Base-by-base conservation (phyloP, 306 rosid species). In the Vigna unguiculata region DNA sequence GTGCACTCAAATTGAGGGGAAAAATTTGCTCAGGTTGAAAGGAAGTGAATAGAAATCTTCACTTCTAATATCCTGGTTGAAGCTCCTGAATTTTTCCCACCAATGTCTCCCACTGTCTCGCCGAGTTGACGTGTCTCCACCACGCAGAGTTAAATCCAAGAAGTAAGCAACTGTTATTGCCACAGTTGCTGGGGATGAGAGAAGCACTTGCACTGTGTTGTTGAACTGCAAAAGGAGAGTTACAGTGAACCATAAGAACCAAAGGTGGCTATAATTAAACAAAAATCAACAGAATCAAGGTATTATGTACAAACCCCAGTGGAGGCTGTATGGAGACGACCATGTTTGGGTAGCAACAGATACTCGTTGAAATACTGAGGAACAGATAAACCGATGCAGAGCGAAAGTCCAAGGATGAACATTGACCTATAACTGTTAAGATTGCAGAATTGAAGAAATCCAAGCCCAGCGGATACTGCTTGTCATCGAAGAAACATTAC, bases 31-130 rank as follows among this genome's bases (percentile, higher is more conserved):
- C 1, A 93, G 91, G 36, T 83, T 90, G 67, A 72, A 66, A 48
- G 96, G 96, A 80, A 93, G 82, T 13, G 88, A 78, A 81, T 91
- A 93, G 72, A 91, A 91, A 46, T 91, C 96, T 36, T 85, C 90
- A 45, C 84, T 93, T 63, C 97, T 91, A 1, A 28, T 55, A 53
- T 93, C 97, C 15, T 75, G 59, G 34, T 77, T 65, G 63, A 17
- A 93, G 63, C 46, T 54, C 84, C 83, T 84, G 84, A 89, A 95
- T 72, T 85, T 90, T 47, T 34, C 96, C 96, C 97, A 95, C 97
- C 96, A 92, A 66, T 92, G 97, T 49, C 95, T 85, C 22, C 97
- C 97, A 52, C 97, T 88, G 86, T 91, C 97, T 15, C 88, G 83
- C 47, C 84, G 88, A 74, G 86, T 84, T 2, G 86, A 24, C 64